Base-by-base conservation (phyloP, 371 early-diverging fungal species). In the Dentiscutata heterogama region DNA sequence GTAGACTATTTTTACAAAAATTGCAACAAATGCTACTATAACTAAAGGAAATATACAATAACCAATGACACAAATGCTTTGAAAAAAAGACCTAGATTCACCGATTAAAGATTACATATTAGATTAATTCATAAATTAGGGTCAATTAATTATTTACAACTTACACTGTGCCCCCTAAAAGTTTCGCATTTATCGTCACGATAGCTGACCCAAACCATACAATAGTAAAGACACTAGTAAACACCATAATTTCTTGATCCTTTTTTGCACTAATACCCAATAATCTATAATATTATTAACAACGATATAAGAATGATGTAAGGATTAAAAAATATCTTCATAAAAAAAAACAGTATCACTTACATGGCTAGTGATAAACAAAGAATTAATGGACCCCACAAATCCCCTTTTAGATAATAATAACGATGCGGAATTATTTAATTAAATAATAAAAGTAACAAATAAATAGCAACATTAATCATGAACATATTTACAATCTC, bases 1-100 rank as follows among this genome's bases (percentile, higher is more conserved):
- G 83, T 94, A 89, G 42, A 96, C 88, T 65, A 85, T 85, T 16
- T 88, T 84, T 1, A 94, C 88, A 84, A 96, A 90, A 20, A 94
- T 86, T 0, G 93, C 86, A 0, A 96, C 83, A 25, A 96, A 83
- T 20, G 96, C 90, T 20, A 94, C 94, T 22, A 95, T 85, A 0
- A 95, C 95, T 78, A 97, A 89, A 10, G 98, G 98, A 85, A 97
- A 98, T 78, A 97, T 86, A 87, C 98, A 98, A 88, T 98, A 98
- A 3, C 98, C 98, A 64, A 98, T 91, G 14, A 97, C 94, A 85
- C 98, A 98, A 7, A 98, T 96, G 83, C 94, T 94, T 84, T 97
- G 97, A 86, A 97, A 96, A 84, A 98, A 97, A 2, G 97, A 96
- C 6, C 95, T 95, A 85, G 11, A 67, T 31, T 11, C 46, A 3